A percentile compares a stretch with the other conserved stretches of the same genome.
Evolutionary conservation across 352 stramenopile species (phyloP).

Genomic region (Sclerospora graminicola): DNA sequence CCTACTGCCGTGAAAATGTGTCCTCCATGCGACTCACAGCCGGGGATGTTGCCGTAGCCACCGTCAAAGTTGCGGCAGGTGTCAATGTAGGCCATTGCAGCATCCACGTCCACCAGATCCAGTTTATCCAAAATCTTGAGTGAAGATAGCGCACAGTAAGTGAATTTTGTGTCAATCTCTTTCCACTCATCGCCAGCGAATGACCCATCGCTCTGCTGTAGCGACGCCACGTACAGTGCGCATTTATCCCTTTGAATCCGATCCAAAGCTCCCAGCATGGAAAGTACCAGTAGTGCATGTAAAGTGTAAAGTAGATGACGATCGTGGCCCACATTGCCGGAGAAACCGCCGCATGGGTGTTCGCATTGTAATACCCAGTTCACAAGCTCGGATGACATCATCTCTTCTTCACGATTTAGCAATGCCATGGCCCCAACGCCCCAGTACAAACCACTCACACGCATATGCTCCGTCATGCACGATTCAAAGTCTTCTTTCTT

Average conservation of each 20-base stretch:
- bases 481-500: conserved; percentile 88
- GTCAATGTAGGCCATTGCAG: conserved; percentile 83
- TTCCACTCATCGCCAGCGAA: conserved; percentile 95
- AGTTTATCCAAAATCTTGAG: conserved; percentile 90
- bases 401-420: conserved; percentile 82
- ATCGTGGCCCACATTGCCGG: conserved; percentile 94
- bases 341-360: conserved; percentile 88
- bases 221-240: conserved; percentile 67
- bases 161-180: conserved; percentile 99
- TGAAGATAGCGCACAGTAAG: conserved; percentile 94
- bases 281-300: conserved; percentile 94
- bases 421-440: conserved; percentile 92
- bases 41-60: conserved; percentile 85
- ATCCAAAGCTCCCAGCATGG: conserved; percentile 86
- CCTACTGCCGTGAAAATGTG: no score
- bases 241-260: conserved; percentile 74
- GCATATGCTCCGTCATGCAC: conserved; percentile 94
- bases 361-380: conserved; percentile 95
- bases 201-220: conserved; percentile 95
- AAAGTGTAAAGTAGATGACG: conserved; percentile 97
- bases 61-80: no score
- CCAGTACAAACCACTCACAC: conserved; percentile 98
- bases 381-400: conserved; percentile 79
- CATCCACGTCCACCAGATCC: conserved; percentile 78
- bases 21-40: no score